phyloP scores from a whole-genome alignment of 2,329 filamentous ascomycete species.

The Cytospora piceicola region DNA sequence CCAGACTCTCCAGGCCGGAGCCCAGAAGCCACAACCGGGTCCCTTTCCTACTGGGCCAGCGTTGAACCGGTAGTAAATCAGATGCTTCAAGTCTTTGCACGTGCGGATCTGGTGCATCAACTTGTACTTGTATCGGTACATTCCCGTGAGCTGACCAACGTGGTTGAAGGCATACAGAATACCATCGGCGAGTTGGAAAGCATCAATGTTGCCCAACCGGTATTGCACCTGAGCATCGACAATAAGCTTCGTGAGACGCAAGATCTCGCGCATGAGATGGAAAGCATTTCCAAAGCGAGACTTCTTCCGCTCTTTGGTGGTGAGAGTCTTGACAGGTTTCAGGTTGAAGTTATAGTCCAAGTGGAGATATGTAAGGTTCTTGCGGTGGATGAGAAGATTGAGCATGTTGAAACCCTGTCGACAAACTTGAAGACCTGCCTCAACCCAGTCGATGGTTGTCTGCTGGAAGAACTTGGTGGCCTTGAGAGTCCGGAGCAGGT shows the following conservation, averaged over 20 bases:
- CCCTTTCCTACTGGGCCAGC: slow-evolving; percentile 95
- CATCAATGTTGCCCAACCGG: slow-evolving; percentile 94
- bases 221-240: slow-evolving; percentile 99
- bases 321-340: slow-evolving; percentile 98
- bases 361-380: slow-evolving; percentile 97
- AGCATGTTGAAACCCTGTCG: slow-evolving; percentile 99
- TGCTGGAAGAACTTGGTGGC: slow-evolving; percentile 99
- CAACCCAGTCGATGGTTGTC: slow-evolving; percentile 98
- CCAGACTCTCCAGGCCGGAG: slow-evolving; percentile 98
- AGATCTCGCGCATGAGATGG: slow-evolving; percentile 97
- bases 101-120: slow-evolving; percentile 99
- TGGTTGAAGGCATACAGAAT: slow-evolving; percentile 99
- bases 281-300: slow-evolving; percentile 99
- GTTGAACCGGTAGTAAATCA: slow-evolving; percentile 99
- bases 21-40: slow-evolving; percentile 98
- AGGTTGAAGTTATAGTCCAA: slow-evolving; percentile 99
- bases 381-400: slow-evolving; percentile 94
- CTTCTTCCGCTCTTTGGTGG: slow-evolving; percentile 99
- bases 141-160: slow-evolving; percentile 95
- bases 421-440: slow-evolving; percentile 97
- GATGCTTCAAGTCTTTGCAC: slow-evolving; percentile 97
- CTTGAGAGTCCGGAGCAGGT: slow-evolving; percentile 85
- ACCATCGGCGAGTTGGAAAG: slow-evolving; percentile 96
- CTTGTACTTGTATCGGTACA: slow-evolving; percentile 99
- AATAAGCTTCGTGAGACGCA: slow-evolving; percentile 94